Base-by-base conservation (phyloP, 164 flowering plant species). In the Taxillus chinensis region DNA sequence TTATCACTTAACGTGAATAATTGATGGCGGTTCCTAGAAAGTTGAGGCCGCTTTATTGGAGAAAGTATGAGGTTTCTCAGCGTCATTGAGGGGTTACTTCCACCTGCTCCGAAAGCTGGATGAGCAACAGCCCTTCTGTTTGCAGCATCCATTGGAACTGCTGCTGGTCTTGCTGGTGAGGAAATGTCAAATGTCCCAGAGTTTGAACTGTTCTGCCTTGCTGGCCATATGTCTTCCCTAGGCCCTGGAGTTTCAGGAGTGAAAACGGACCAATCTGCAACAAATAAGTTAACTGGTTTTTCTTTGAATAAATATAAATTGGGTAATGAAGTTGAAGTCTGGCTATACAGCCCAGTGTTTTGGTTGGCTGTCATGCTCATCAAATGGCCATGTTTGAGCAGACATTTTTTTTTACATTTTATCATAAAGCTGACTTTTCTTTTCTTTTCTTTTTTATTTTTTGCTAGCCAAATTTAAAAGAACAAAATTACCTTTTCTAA, bases 231-330 rank as follows among this genome's bases (percentile, higher is more conserved):
- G 66, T 91, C 97, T 60, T 95, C 99, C 73, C 89, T 78, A 42
- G 79, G 84, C 68, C 95, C 99, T 95, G 97, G 96, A 85, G 97
- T 90, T 64, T 76, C 83, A 75, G 99, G 99, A 81, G 86, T 77
- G 73, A 65, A 71, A 79, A 78, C 67, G 74, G 80, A 77, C 83
- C 89, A 72, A 77, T 83, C 96, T 95, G 97, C 93, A 63, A 72
- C 73, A 80, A 75, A 76, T 87, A 78, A 87, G 87, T 87, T 71
- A 80, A 78, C 85, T 85, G 78, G 70, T 68, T 77, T 82, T 77
- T 73, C 74, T 74, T 73, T 70, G 73, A 67, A 60, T 69, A 40
- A 60, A 62, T 39, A 27, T 39, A 58, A 27, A 40, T 12, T 41
- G 11, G 7, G 63, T 55, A 16, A 48, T 45, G 58, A 52, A 64